Evolutionary conservation across 257 asterid genomes (phyloP).

Genomic region (Nicotiana tomentosiformis): DNA sequence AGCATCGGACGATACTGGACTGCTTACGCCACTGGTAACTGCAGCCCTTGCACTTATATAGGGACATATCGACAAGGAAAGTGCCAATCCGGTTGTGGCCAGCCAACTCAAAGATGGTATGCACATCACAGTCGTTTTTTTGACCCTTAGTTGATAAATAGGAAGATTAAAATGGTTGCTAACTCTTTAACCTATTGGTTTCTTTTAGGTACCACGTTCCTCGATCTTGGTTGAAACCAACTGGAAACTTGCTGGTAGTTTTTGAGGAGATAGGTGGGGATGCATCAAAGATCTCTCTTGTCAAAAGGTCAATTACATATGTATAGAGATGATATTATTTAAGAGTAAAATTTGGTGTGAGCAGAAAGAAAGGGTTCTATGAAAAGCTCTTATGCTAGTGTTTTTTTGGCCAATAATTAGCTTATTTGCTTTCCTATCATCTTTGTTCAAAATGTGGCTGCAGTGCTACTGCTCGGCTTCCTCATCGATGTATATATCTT

Average conservation of each 20-base stretch:
- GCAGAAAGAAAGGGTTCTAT: background rate
- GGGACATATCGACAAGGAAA: slow-evolving; percentile 62
- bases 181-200: background rate
- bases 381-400: background rate
- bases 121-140: background rate
- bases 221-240: slow-evolving; percentile 78
- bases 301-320: slow-evolving; percentile 46
- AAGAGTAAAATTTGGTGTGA: background rate
- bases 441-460: background rate
- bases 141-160: background rate
- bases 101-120: slow-evolving; percentile 95
- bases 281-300: slow-evolving; percentile 73
- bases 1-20: slow-evolving; percentile 92
- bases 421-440: background rate
- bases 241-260: slow-evolving; percentile 53
- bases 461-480: background rate
- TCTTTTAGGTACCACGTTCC: slow-evolving; percentile 88
- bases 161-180: background rate
- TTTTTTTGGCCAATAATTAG: background rate
- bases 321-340: slow-evolving; percentile 23
- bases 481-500: background rate
- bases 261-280: slow-evolving; percentile 95
- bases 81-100: slow-evolving; percentile 91
- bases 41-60: slow-evolving; percentile 56
- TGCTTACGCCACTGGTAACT: slow-evolving; percentile 57